Percentiles rank a stretch among this genome's conserved stretches.
Conservation (phyloP, 169 alveolate genomes). For the Plasmodium chabaudi region DNA sequence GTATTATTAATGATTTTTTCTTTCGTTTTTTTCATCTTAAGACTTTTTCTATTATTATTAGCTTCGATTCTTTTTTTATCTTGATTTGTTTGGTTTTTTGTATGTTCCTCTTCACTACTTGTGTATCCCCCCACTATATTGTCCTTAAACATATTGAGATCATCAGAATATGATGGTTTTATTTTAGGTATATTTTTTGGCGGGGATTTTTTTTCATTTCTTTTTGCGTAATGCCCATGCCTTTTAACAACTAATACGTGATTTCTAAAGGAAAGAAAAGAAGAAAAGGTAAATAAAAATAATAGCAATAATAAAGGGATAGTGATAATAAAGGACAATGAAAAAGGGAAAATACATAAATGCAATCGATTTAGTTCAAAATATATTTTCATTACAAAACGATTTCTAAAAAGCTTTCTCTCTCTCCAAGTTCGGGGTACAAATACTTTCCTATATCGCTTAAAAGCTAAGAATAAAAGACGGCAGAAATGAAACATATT, state of each 20-base stretch:
- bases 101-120: constrained; percentile 48
- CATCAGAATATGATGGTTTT: constrained; percentile 20
- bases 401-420: constrained; percentile 63
- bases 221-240: constrained; percentile 16
- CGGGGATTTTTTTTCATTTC: constrained; percentile 10
- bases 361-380: neutral
- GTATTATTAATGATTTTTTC: constrained; percentile 1
- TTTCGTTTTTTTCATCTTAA: neutral
- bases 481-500: neutral
- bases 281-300: constrained; percentile 2
- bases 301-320: neutral
- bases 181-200: constrained; percentile 24
- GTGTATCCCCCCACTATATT: constrained; percentile 62
- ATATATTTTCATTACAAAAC: constrained; percentile 35
- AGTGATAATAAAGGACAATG: neutral
- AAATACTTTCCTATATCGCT: constrained; percentile 33
- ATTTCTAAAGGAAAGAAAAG: constrained; percentile 22
- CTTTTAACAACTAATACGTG: constrained; percentile 27
- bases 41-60: neutral
- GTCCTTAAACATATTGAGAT: constrained; percentile 20
- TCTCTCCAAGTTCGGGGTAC: constrained; percentile 41
- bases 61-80: neutral
- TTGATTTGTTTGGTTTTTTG: constrained; percentile 1
- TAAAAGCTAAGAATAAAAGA: constrained; percentile 1
- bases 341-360: neutral